A percentile compares a stretch with the other conserved stretches of the same genome.
phyloP scores from a whole-genome alignment of 192 early-diverging fungal species.

The Podila verticillata region DNA sequence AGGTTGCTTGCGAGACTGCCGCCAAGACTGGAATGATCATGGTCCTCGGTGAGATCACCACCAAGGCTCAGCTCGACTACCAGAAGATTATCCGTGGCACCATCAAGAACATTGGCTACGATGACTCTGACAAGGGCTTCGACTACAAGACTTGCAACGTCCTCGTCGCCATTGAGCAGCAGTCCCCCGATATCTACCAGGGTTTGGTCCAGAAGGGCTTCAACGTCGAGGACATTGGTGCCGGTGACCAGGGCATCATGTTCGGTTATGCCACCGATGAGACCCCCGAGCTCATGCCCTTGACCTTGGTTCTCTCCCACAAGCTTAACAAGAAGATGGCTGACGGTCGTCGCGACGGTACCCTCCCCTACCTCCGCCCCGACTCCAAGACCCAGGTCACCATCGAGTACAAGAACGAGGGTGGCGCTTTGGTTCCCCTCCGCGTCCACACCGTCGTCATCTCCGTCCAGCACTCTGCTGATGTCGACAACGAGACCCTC shows the following conservation, averaged over 20 bases:
- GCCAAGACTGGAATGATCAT: conserved; percentile 99
- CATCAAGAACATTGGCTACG: conserved; percentile 99
- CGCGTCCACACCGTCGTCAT: conserved; percentile 98
- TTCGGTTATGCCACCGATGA: conserved; percentile 98
- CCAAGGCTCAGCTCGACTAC: conserved; percentile 97
- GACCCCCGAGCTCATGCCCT: conserved; percentile 99
- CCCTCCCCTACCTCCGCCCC: conserved; percentile 87
- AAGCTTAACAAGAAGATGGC: conserved; percentile 97
- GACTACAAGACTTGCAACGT: conserved; percentile 99
- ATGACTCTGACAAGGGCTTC: conserved; percentile 98
- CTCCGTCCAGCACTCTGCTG: conserved; percentile 95
- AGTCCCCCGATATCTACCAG: conserved; percentile 99
- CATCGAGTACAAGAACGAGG: conserved; percentile 96
- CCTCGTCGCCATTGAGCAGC: conserved; percentile 99
- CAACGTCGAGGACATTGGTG: conserved; percentile 96
- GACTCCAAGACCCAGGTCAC: conserved; percentile 99
- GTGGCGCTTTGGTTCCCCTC: conserved; percentile 93
- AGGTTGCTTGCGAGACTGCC: conserved; percentile 99
- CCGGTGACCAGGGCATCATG: conserved; percentile 98
- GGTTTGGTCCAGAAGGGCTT: conserved; percentile 94
- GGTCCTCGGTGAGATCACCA: conserved; percentile 99
- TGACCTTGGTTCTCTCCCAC: conserved; percentile 94
- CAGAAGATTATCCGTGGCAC: conserved; percentile 99
- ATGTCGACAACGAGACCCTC: conserved; percentile 87
- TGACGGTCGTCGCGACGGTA: conserved; percentile 93